A percentile compares a stretch with the other conserved stretches of the same genome.
Evolutionary conservation across 352 stramenopile species (phyloP).

Genomic region (Globisporangium takayamanum): DNA sequence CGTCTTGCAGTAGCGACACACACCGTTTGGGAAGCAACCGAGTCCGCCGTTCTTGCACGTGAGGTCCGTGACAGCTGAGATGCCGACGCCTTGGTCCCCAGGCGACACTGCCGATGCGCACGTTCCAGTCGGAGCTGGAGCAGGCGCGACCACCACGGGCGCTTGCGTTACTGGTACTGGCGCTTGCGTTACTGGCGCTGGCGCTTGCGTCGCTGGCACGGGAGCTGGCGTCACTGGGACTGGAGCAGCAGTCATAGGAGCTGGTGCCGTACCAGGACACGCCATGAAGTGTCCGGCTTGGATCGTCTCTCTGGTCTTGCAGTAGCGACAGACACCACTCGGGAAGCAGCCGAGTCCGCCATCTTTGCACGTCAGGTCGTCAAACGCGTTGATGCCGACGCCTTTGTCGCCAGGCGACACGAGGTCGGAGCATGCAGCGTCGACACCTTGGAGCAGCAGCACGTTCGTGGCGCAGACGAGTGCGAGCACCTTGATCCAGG

Average conservation of each 20-base stretch:
- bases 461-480: slow-evolving; percentile 1
- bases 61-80: slow-evolving; percentile 7
- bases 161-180: neutral
- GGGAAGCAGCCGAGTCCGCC: slow-evolving; percentile 20
- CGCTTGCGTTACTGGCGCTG: neutral
- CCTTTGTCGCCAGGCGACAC: slow-evolving; percentile 8
- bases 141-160: neutral
- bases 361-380: slow-evolving; percentile 9
- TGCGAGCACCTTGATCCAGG: slow-evolving; percentile 8
- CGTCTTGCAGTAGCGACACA: slow-evolving; percentile 7
- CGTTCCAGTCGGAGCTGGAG: neutral
- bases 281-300: slow-evolving; percentile 12
- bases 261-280: slow-evolving; percentile 1
- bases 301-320: slow-evolving; percentile 14
- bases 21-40: slow-evolving; percentile 8
- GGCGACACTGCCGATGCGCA: neutral
- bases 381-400: slow-evolving; percentile 8
- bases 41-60: slow-evolving; percentile 12
- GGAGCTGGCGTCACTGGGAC: neutral
- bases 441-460: neutral
- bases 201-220: neutral
- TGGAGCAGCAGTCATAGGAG: neutral
- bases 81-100: slow-evolving; percentile 3
- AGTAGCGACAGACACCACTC: slow-evolving; percentile 16
- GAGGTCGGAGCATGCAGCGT: neutral